Base-by-base conservation (phyloP, 306 rosid species). In the Astragalus membranaceus region DNA sequence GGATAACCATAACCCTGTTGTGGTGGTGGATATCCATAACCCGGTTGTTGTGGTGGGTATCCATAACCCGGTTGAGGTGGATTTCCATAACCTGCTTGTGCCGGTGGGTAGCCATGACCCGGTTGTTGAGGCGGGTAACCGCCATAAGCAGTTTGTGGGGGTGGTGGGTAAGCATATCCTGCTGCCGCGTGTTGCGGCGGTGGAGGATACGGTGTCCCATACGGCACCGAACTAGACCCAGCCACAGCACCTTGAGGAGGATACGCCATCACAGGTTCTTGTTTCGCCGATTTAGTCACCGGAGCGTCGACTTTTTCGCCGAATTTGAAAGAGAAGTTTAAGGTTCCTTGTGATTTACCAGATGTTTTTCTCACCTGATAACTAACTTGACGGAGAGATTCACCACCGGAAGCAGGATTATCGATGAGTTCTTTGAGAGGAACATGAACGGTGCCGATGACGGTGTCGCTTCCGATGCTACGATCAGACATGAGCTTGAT, bases 351-450 rank as follows among this genome's bases (percentile, higher is more conserved):
- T 3, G 87, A 10, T 26, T 77, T 90, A 1, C 97, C 90, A 0
- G 94, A 85, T 1, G 86, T 70, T 1, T 26, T 91, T 11, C 70
- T 75, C 16, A 94, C 96, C 83, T 84, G 90, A 56, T 85, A 90
- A 3, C 69, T 74, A 2, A 85, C 78, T 1, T 69, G 74, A 56
- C 80, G 75, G 54, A 72, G 67, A 12, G 86, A 58, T 0, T 13
- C 70, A 0, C 64, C 70, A 0, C 64, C 82, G 0, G 66, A 80
- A 0, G 66, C 81, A 9, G 49, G 49, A n/a, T 73, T 82, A 48
- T 83, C 81, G 1, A 94, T 44, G 6, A 94, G 87, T 68, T 90
- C 96, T 33, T 54, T 73, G 46, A 94, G 33, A 3, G 96, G 89
- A 1, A 94, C 74, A 20, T 47, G 35, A 54, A 88, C 87, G 15